Evolutionary conservation across 2,329 filamentous ascomycete genomes (phyloP).

Genomic region (Cladophialophora psammophila): DNA sequence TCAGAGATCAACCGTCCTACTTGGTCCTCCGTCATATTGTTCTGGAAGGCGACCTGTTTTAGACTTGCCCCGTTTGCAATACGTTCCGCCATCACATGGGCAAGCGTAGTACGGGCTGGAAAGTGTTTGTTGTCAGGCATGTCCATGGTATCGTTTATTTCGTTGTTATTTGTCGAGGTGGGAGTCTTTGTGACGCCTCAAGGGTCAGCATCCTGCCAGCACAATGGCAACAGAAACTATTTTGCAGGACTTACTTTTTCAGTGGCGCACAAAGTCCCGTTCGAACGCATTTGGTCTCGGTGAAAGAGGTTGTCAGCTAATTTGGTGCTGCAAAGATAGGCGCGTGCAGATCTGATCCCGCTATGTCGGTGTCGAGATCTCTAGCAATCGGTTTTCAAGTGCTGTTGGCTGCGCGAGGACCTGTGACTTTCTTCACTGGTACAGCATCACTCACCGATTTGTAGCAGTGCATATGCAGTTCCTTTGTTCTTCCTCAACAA

Average conservation of each 20-base stretch:
- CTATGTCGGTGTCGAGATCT: background rate
- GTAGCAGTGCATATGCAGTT: no score
- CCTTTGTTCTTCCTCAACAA: no score
- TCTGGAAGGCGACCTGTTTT: background rate
- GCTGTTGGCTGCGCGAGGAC: background rate
- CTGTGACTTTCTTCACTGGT: background rate
- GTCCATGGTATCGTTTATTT: background rate
- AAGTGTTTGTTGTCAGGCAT: background rate
- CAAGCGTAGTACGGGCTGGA: background rate
- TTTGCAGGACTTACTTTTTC: background rate
- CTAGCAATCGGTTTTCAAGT: background rate
- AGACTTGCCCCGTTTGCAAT: background rate
- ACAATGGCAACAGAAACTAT: background rate
- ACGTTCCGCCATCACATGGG: background rate
- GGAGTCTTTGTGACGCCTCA: background rate
- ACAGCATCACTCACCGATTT: no score
- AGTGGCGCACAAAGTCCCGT: background rate
- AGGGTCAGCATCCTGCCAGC: background rate
- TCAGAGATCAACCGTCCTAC: background rate
- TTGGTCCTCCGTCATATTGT: conserved; percentile 14
- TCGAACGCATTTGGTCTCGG: background rate
- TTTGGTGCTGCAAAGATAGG: background rate
- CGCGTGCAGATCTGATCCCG: background rate
- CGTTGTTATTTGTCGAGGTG: background rate
- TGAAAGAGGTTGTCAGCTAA: background rate